Conservation (phyloP, 2,329 filamentous ascomycete species). For the Trichoderma cornu-damae region DNA sequence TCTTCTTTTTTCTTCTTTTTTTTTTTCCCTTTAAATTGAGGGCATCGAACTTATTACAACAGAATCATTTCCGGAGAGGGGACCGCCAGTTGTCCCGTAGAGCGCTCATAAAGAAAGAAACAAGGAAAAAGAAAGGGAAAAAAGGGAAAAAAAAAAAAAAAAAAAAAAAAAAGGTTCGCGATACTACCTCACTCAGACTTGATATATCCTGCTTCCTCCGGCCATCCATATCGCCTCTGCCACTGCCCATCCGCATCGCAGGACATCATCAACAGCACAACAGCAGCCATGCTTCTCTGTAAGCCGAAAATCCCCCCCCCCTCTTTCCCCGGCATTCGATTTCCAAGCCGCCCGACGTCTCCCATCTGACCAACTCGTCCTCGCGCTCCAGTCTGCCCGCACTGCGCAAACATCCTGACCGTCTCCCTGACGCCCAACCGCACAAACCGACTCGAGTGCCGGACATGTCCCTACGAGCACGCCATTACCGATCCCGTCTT, state of each 20-base stretch:
- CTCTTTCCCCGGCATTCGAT: no score
- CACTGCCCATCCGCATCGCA: not conserved
- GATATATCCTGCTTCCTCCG: no score
- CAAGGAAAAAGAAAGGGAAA: no score
- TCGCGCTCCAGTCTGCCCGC: conserved; percentile 63
- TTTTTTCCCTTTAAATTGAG: no score
- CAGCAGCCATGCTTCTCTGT: conserved; percentile 61
- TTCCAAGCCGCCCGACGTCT: not conserved
- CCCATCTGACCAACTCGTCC: conserved; percentile 21
- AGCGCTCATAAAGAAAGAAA: no score
- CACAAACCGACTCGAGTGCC: conserved; percentile 85
- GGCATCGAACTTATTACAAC: no score
- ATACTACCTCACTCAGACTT: no score
- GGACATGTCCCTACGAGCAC: conserved; percentile 90
- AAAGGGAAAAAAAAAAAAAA: no score
- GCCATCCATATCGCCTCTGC: not conserved
- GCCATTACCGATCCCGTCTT: conserved; percentile 73
- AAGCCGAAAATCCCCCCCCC: conserved; percentile 29
- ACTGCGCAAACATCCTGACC: conserved; percentile 78
- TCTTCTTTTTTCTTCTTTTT: not conserved
- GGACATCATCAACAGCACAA: not conserved
- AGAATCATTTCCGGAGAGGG: no score
- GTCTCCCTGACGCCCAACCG: conserved; percentile 56
- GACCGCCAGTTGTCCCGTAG: no score
- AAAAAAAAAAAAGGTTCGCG: no score